Conservation (phyloP, 164 flowering plant genomes). For the Santalum album region DNA sequence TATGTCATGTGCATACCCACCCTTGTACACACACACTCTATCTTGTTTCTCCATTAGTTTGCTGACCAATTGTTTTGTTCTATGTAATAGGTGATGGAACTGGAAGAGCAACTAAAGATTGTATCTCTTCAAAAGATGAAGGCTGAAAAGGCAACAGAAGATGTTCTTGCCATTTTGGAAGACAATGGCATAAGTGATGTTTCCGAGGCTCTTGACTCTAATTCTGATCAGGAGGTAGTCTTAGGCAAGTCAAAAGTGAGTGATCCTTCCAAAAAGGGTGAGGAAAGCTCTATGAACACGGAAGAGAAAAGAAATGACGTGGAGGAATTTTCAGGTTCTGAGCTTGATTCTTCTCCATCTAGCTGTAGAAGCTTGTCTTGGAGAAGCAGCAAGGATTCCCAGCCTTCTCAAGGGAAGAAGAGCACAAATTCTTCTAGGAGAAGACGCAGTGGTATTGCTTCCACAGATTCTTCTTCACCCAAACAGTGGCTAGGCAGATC, state of each 20-base stretch:
- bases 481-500: conserved; percentile 59
- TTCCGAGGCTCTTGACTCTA: conserved; percentile 47
- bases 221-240: conserved; percentile 45
- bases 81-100: conserved; percentile 47
- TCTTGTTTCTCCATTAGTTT: no score
- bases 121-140: conserved; percentile 64
- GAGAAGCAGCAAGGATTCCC: conserved; percentile 44
- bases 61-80: neutral
- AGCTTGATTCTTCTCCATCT: conserved; percentile 35
- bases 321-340: conserved; percentile 42
- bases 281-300: conserved; percentile 21
- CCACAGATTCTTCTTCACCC: conserved; percentile 34
- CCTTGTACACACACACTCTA: no score
- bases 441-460: conserved; percentile 30
- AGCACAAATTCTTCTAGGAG: conserved; percentile 27
- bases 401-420: conserved; percentile 32
- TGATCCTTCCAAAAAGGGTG: conserved; percentile 18
- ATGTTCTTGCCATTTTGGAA: conserved; percentile 69
- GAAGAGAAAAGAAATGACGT: conserved; percentile 16
- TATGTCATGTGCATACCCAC: no score
- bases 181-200: conserved; percentile 47
- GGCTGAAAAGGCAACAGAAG: conserved; percentile 75
- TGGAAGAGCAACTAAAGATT: conserved; percentile 71
- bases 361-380: conserved; percentile 66
- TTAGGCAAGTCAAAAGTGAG: conserved; percentile 24